phyloP scores from a whole-genome alignment of 2,329 filamentous ascomycete genomes.

The Trichoderma citrinoviride region DNA sequence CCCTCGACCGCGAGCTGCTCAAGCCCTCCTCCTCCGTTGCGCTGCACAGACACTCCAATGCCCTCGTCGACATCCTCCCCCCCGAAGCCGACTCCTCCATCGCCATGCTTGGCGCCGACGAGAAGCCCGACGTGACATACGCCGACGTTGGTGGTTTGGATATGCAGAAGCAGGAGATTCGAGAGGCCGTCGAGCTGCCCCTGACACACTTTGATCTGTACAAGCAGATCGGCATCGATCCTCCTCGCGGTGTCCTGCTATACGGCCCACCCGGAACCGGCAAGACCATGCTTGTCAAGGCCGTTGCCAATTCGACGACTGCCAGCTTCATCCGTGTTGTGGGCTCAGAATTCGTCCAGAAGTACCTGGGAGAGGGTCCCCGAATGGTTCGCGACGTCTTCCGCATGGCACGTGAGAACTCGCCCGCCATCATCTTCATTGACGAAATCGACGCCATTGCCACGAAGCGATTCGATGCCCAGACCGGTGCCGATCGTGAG shows the following conservation, averaged over 20 bases:
- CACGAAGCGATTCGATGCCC: conserved; percentile 98
- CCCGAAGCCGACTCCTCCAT: conserved; percentile 98
- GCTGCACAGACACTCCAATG: conserved; percentile 96
- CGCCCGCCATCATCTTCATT: conserved; percentile 98
- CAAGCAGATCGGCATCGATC: conserved; percentile 98
- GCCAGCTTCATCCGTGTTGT: conserved; percentile 98
- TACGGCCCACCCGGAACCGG: conserved; percentile 95
- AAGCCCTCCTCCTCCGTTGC: conserved; percentile 98
- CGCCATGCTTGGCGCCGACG: conserved; percentile 92
- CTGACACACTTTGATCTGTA: conserved; percentile 98
- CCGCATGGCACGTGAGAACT: conserved; percentile 98
- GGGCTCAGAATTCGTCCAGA: conserved; percentile 97
- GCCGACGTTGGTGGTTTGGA: conserved; percentile 96
- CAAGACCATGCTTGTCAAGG: conserved; percentile 98
- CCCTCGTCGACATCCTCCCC: conserved; percentile 96
- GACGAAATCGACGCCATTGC: conserved; percentile 99
- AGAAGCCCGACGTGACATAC: conserved; percentile 98
- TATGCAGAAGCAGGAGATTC: conserved; percentile 99
- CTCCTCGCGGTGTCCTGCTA: conserved; percentile 89
- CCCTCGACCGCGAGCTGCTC: conserved; percentile 94
- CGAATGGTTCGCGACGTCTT: conserved; percentile 99
- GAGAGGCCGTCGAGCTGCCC: conserved; percentile 94
- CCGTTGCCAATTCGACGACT: conserved; percentile 96
- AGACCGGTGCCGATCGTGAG: conserved; percentile 96
- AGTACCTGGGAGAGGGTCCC: conserved; percentile 95